These are phyloP conservation scores for Pseudogymnoascus pannorum DNA, from an alignment of 2,329 filamentous ascomycete species.

Conservation along the genomic window DNA sequence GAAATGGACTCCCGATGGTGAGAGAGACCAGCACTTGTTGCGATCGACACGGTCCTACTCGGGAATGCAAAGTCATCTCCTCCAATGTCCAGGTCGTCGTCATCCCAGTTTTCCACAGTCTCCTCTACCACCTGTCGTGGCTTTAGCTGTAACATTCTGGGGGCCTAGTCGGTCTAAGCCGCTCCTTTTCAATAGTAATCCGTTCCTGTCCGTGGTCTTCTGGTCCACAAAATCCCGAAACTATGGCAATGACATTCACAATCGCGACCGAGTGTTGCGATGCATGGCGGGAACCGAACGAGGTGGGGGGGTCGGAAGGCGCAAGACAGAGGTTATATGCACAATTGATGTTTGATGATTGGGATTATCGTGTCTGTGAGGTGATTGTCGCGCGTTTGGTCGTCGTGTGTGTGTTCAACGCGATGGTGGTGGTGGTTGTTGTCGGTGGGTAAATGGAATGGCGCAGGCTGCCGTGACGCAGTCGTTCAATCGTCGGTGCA, in stretches of 20 bases:
- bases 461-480: not conserved
- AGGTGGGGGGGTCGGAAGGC: not conserved
- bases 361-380: not conserved
- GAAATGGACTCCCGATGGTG: conserved; percentile 71
- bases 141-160: conserved; percentile 17
- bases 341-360: not conserved
- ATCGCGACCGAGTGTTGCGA: not conserved
- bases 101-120: conserved; percentile 69
- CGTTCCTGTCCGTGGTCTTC: not conserved
- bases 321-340: not conserved
- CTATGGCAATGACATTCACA: not conserved
- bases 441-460: not conserved
- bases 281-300: not conserved
- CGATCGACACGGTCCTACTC: conserved; percentile 31
- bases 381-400: not conserved
- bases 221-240: not conserved
- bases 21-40: conserved; percentile 33
- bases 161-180: not conserved
- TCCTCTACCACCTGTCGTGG: conserved; percentile 41
- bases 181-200: not conserved
- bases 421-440: not conserved
- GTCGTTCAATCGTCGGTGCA: not conserved
- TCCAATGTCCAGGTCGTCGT: conserved; percentile 67
- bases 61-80: conserved; percentile 57
- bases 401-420: not conserved